A percentile compares a stretch with the other conserved stretches of the same genome.
phyloP scores from a whole-genome alignment of 768 basidiomycete species.

The Sporobolomyces pararoseus region DNA sequence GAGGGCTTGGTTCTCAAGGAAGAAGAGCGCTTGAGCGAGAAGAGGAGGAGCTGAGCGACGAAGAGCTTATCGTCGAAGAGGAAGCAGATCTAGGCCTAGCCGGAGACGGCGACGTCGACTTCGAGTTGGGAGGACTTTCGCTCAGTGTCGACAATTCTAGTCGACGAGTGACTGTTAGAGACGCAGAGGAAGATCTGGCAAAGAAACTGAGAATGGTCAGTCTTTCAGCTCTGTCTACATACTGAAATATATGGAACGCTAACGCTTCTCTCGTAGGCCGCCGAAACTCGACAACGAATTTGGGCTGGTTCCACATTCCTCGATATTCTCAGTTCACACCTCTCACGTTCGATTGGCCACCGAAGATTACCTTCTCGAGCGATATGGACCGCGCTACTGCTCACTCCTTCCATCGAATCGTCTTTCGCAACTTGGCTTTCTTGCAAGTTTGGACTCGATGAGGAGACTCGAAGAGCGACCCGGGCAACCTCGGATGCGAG shows the following conservation, averaged over 20 bases:
- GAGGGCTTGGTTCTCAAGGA: conserved; percentile 3
- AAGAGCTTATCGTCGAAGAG: conserved; percentile 32
- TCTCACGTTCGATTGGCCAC: conserved; percentile 36
- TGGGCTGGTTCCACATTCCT: conserved; percentile 75
- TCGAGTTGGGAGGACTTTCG: conserved; percentile 47
- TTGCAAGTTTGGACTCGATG: conserved; percentile 33
- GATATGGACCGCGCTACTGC: conserved; percentile 10
- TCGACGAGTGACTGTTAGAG: conserved; percentile 45
- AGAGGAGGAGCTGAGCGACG: conserved; percentile 16
- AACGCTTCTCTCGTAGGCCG: conserved; percentile 56
- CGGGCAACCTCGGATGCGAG: background rate
- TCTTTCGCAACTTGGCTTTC: conserved; percentile 27
- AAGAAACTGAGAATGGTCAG: conserved; percentile 6
- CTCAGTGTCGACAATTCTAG: background rate
- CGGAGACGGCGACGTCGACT: conserved; percentile 51
- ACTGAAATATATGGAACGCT: conserved; percentile 39
- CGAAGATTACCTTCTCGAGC: background rate
- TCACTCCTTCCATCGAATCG: background rate
- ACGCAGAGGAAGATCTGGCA: conserved; percentile 62
- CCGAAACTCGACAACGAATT: conserved; percentile 64
- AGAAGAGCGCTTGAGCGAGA: conserved; percentile 19
- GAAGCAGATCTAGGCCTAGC: conserved; percentile 5
- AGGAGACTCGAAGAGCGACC: background rate
- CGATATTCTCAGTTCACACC: conserved; percentile 52
- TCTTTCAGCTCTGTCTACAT: conserved; percentile 36